Conservation (phyloP, 805 yeast species). For the Metschnikowia dekortorum region DNA sequence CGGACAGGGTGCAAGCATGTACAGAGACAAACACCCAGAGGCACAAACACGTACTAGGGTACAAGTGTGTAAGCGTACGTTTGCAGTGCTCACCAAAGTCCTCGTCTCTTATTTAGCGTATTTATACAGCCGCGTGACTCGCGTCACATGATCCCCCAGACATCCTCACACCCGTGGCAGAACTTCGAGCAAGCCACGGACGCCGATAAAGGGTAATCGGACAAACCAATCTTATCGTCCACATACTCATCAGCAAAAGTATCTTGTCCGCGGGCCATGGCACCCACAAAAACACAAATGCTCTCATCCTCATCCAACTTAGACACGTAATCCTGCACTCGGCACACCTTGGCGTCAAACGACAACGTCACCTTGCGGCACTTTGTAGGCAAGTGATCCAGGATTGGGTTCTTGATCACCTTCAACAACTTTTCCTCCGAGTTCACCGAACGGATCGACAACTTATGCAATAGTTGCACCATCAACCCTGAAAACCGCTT, state of each 20-base stretch:
- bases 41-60: background rate
- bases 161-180: conserved; percentile 98
- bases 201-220: conserved; percentile 93
- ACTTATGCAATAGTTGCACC: conserved; percentile 92
- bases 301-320: conserved; percentile 85
- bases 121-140: background rate
- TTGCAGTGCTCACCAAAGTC: background rate
- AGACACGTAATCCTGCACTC: conserved; percentile 82
- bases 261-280: conserved; percentile 98
- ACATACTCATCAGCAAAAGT: conserved; percentile 95
- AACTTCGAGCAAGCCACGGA: conserved; percentile 97
- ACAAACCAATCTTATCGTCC: conserved; percentile 93
- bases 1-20: background rate
- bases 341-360: conserved; percentile 82
- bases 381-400: conserved; percentile 94
- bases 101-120: background rate
- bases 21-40: background rate
- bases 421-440: conserved; percentile 90
- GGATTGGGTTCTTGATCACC: conserved; percentile 94
- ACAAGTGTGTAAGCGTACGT: no score
- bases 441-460: conserved; percentile 90
- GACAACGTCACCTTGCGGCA: conserved; percentile 91
- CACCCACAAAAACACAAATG: conserved; percentile 97
- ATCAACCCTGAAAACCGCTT: conserved; percentile 95
- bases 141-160: conserved; percentile 67